These are phyloP conservation scores for Penicillium macrosclerotiorum DNA, from an alignment of 495 filamentous ascomycete species.

Conservation along the genomic window DNA sequence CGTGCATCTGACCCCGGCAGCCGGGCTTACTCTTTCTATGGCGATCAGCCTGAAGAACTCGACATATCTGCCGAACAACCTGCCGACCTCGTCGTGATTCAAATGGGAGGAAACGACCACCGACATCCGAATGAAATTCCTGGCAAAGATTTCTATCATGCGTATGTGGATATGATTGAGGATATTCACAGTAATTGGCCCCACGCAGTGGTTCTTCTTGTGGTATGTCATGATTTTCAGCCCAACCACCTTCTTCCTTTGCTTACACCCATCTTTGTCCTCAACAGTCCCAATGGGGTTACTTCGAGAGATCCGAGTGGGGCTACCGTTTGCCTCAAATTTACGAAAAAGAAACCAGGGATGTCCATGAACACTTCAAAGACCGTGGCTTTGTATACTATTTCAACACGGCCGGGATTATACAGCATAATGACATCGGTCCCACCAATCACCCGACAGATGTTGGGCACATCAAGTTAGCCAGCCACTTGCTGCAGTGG, in stretches of 20 bases:
- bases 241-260: not conserved
- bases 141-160: slow-evolving; percentile 49
- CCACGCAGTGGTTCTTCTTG: slow-evolving; percentile 59
- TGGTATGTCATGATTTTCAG: slow-evolving; percentile 40
- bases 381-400: slow-evolving; percentile 60
- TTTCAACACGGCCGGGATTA: slow-evolving; percentile 64
- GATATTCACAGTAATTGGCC: slow-evolving; percentile 62
- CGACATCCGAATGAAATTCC: slow-evolving; percentile 59
- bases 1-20: slow-evolving; percentile 58
- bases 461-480: slow-evolving; percentile 65
- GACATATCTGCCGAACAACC: slow-evolving; percentile 57
- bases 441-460: slow-evolving; percentile 65
- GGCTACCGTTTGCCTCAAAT: slow-evolving; percentile 48
- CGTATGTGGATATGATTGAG: slow-evolving; percentile 58
- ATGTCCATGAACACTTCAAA: slow-evolving; percentile 58
- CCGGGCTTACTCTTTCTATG: slow-evolving; percentile 50
- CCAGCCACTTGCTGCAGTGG: slow-evolving; percentile 63
- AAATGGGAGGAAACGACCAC: slow-evolving; percentile 67
- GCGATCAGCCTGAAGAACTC: slow-evolving; percentile 56
- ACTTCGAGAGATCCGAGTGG: slow-evolving; percentile 53
- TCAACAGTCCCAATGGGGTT: slow-evolving; percentile 59
- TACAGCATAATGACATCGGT: slow-evolving; percentile 69
- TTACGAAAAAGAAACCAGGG: slow-evolving; percentile 52
- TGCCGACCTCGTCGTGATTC: slow-evolving; percentile 65
- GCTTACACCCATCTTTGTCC: not conserved